phyloP scores from a whole-genome alignment of 805 yeast species.

The Millerozyma acaciae region DNA sequence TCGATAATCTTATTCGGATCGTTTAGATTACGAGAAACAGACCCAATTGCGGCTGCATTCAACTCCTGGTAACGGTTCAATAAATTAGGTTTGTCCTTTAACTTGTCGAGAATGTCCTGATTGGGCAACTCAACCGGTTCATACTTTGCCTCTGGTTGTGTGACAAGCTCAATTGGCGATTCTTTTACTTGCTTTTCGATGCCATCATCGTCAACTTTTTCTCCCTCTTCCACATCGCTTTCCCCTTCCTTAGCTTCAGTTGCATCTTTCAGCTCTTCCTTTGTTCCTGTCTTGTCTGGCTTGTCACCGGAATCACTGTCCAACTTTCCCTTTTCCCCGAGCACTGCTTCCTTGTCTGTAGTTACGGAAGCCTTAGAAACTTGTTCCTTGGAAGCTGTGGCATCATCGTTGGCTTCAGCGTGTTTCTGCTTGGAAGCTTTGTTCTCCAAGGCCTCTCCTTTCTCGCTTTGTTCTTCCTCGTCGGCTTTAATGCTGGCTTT shows the following conservation, averaged over 20 bases:
- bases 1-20: constrained; percentile 48
- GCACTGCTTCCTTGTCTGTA: too few species aligned
- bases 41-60: constrained; percentile 44
- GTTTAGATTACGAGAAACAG: constrained; percentile 42
- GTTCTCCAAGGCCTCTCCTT: too few species aligned
- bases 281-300: too few species aligned
- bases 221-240: constrained; percentile 11
- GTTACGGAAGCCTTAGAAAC: too few species aligned
- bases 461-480: constrained; percentile 14
- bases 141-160: constrained; percentile 30
- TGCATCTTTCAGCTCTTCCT: constrained; percentile 11
- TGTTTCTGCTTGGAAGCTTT: too few species aligned
- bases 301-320: too few species aligned
- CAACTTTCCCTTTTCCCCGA: too few species aligned
- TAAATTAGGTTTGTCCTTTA: constrained; percentile 47
- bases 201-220: constrained; percentile 24
- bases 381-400: too few species aligned
- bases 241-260: constrained; percentile 8
- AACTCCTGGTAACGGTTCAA: constrained; percentile 47
- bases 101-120: constrained; percentile 31
- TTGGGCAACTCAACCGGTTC: constrained; percentile 35
- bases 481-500: constrained; percentile 10
- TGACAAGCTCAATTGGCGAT: constrained; percentile 31
- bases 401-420: too few species aligned
- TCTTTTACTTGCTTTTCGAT: constrained; percentile 25